A percentile compares a stretch with the other conserved stretches of the same genome.
Evolutionary conservation across 257 asterid species (phyloP).

Genomic region (Cordia subcordata): DNA sequence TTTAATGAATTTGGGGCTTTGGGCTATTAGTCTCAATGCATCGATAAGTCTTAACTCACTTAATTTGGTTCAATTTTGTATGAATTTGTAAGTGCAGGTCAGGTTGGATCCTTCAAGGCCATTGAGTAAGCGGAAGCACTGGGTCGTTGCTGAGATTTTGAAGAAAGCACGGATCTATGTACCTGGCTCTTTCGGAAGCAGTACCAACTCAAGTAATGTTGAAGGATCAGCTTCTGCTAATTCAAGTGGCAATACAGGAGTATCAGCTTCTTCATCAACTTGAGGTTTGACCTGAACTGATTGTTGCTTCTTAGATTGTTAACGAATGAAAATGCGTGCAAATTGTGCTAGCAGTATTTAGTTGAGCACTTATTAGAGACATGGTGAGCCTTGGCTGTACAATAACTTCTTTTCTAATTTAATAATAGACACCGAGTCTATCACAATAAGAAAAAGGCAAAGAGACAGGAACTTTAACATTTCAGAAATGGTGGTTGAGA

Average conservation of each 20-base stretch:
- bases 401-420: not conserved
- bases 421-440: no score
- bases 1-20: no score
- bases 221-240: slow-evolving; percentile 18
- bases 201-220: not conserved
- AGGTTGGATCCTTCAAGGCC: slow-evolving; percentile 83
- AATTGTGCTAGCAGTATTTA: not conserved
- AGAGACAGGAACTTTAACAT: no score
- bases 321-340: not conserved
- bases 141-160: slow-evolving; percentile 79
- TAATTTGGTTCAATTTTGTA: not conserved
- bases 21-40: not conserved
- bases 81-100: slow-evolving; percentile 36
- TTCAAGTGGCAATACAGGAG: slow-evolving; percentile 17
- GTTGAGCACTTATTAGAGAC: not conserved
- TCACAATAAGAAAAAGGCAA: no score
- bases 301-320: not conserved
- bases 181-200: slow-evolving; percentile 30
- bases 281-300: slow-evolving; percentile 1
- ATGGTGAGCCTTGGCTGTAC: not conserved
- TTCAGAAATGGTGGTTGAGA: no score
- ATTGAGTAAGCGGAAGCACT: slow-evolving; percentile 68
- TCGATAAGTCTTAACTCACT: no score
- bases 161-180: slow-evolving; percentile 64
- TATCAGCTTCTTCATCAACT: slow-evolving; percentile 3